Base-by-base conservation (phyloP, 305 asterid species). In the Petunia hybrid region DNA sequence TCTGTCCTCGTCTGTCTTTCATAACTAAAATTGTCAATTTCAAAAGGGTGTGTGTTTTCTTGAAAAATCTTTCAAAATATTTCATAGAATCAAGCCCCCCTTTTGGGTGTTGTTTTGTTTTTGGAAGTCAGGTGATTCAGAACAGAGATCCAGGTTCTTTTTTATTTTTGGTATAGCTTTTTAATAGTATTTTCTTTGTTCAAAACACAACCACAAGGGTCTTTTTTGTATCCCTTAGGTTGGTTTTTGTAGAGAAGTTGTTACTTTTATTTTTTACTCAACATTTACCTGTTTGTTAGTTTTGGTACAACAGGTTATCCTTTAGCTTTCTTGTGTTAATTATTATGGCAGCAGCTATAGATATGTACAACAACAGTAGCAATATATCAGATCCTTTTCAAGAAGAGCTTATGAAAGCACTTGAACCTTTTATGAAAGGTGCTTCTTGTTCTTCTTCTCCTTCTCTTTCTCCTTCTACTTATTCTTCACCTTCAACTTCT, bases 41-140 rank as follows among this genome's bases (percentile, higher is more conserved):
- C 79, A 43, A 81, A 81, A 83, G 89, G 92, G 89, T 83, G 84
- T 87, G 87, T 82, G 82, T 31, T 85, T 84, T 63, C 55, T 79
- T 80, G 81, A 45, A 43, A 14, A 35, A 74, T 67, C 38, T 40
- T 53, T 61, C 12, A 14, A 22, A 42, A 79, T 65, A 61, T 62
- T 41, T 22, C 64, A 62, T 12, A 61, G 48, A 76, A 79, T 62
- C 86, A 64, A 81, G 61, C 85, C 84, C 83, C 85, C 86, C 62
- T 8, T 51, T 62, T 80, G 82, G 84, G 85, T 79, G 61, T 76
- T 68, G 9, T 60, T 87, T 84, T 4, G 41, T 71, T 84, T 87
- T 89, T 88, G 98, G 89, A 92, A 93, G 97, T 91, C 95, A 91
- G 95, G 91, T 90, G 96, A 81, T 92, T 89, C 98, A 91, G 98